Conservation (phyloP, 2,329 filamentous ascomycete species). For the Colletotrichum godetiae region DNA sequence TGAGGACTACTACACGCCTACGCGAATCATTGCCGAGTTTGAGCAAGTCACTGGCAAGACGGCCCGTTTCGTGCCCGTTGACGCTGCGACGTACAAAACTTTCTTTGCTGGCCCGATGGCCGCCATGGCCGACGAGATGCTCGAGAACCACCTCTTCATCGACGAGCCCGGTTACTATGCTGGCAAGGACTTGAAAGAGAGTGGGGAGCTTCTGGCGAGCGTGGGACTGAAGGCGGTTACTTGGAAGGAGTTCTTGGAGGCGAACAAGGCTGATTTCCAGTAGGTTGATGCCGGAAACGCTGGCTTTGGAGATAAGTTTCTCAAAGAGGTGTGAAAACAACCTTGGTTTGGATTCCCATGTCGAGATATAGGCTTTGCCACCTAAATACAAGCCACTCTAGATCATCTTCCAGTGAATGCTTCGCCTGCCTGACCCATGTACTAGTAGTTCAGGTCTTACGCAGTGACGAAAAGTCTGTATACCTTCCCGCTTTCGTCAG, state of each 20-base stretch:
- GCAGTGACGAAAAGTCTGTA: too few species aligned
- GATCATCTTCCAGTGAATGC: too few species aligned
- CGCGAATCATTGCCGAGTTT: constrained; percentile 33
- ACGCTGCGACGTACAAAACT: constrained; percentile 39
- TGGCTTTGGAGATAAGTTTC: too few species aligned
- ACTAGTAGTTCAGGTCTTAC: too few species aligned
- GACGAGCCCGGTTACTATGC: constrained; percentile 39
- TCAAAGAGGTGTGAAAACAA: too few species aligned
- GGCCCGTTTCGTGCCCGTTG: constrained; percentile 29
- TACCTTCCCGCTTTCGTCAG: too few species aligned
- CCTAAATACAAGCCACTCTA: too few species aligned
- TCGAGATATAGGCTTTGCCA: too few species aligned
- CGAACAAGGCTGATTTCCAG: constrained; percentile 4
- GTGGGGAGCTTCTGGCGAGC: constrained; percentile 16
- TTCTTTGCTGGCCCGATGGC: constrained; percentile 36
- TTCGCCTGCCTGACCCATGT: too few species aligned
- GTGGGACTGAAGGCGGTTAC: constrained; percentile 14
- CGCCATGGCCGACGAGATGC: constrained; percentile 37
- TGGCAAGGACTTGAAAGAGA: constrained; percentile 3
- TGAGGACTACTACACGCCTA: constrained; percentile 31
- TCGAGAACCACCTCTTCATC: constrained; percentile 40
- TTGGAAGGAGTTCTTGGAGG: constrained; percentile 31
- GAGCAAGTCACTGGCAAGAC: constrained; percentile 20
- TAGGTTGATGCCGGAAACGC: too few species aligned
- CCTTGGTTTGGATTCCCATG: too few species aligned